Conservation (phyloP, 129 eudicot genomes). For the Pseudognaphalium luteoalbum region DNA sequence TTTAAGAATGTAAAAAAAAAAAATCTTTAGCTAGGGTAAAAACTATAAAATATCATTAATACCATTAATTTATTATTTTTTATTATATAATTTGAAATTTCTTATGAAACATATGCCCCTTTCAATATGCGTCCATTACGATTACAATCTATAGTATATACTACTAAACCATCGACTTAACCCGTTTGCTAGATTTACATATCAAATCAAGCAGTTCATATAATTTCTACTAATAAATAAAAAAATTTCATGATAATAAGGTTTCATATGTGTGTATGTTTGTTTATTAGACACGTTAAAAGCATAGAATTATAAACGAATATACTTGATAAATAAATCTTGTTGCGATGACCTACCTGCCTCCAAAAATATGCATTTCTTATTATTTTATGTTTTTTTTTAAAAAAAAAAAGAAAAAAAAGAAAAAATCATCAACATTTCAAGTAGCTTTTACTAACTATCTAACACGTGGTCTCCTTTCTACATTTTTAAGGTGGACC, state of each 20-base stretch:
- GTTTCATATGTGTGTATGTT: not conserved
- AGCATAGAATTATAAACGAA: slow-evolving; percentile 24
- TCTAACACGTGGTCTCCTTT: slow-evolving; percentile 60
- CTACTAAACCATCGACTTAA: not conserved
- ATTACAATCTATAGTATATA: too few species aligned
- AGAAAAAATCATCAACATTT: slow-evolving; percentile 14
- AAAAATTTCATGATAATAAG: not conserved
- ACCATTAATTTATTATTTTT: too few species aligned
- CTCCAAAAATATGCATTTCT: slow-evolving; percentile 19
- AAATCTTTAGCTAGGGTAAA: too few species aligned
- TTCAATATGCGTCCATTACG: too few species aligned
- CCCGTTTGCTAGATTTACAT: not conserved
- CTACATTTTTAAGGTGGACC: slow-evolving; percentile 51
- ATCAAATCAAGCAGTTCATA: not conserved
- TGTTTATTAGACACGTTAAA: slow-evolving; percentile 23
- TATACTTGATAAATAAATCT: slow-evolving; percentile 33
- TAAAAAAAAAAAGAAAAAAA: not conserved
- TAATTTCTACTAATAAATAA: too few species aligned
- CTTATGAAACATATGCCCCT: too few species aligned
- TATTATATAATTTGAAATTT: too few species aligned
- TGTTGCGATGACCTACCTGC: slow-evolving; percentile 40
- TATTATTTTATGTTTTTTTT: not conserved
- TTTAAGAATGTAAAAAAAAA: too few species aligned
- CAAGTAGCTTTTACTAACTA: slow-evolving; percentile 16
- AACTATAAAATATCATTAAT: too few species aligned